Evolutionary conservation across 2,329 filamentous ascomycete genomes (phyloP).

Genomic region (Fusarium sp.): DNA sequence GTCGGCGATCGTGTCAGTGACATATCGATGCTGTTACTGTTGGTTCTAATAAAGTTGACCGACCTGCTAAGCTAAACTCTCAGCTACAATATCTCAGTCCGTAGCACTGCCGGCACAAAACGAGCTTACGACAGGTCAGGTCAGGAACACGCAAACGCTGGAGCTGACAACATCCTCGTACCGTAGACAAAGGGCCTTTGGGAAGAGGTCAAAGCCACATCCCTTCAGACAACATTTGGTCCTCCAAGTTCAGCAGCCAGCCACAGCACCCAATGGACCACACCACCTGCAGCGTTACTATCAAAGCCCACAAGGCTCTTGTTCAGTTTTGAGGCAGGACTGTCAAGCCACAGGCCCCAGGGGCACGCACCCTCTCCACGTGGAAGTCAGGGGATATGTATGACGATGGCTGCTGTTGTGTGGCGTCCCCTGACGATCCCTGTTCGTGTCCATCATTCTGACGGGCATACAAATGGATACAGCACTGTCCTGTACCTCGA

Average conservation of each 20-base stretch:
- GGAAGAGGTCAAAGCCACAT: conserved; percentile 29
- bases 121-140: not conserved
- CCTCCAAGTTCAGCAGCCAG: conserved; percentile 18
- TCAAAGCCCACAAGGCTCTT: not conserved
- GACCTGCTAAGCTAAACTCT: conserved; percentile 5
- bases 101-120: not conserved
- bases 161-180: conserved; percentile 14
- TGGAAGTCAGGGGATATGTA: conserved; percentile 31
- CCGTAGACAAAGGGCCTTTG: conserved; percentile 13
- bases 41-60: not conserved
- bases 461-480: conserved; percentile 24
- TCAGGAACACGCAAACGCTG: not conserved
- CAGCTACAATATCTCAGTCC: conserved; percentile 23
- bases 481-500: not conserved
- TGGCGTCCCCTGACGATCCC: conserved; percentile 41
- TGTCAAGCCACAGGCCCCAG: conserved; percentile 37
- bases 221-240: conserved; percentile 10
- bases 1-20: conserved; percentile 30
- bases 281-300: conserved; percentile 14
- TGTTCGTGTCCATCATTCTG: conserved; percentile 32
- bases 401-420: conserved; percentile 22
- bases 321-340: conserved; percentile 13
- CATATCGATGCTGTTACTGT: conserved; percentile 8
- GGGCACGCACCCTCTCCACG: conserved; percentile 29
- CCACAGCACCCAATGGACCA: conserved; percentile 19